Evolutionary conservation across 495 filamentous ascomycete species (phyloP), one percentile per base, ranked within the genome.

Genomic region (Penicillium cataractarum): DNA sequence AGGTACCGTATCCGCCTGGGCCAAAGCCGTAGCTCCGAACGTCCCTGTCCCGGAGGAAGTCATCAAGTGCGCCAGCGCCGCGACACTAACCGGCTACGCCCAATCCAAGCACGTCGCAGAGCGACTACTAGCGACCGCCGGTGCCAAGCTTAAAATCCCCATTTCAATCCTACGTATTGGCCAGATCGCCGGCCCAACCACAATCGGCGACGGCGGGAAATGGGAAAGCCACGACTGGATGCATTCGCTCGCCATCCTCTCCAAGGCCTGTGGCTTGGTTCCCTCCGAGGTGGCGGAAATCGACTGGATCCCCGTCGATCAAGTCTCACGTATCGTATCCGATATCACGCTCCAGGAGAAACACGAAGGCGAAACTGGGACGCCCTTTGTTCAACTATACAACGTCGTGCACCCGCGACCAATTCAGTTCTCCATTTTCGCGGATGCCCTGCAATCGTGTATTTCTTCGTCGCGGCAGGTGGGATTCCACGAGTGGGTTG

Each of bases 101-200:
- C 64, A 74, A 61, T 71, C 65, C 4, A 73, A 73, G 48, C 65
- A 70, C 24, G 61, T 73, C 44, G 65, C 71, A 22, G 83, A 84
- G 46, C 64, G 78, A 2, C 72, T 87, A 7, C 71, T 87, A 6
- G 82, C 80, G 5, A 68, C 78, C 21, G 82, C 80, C 7, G 65
- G 72, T 2, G 69, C 75, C 19, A 63, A 63, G 2, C 72, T 60
- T 7, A 70, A 74, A 17, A 74, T 87, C 3, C 74, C 77, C 6
- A 72, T 74, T 10, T 76, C 76, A 4, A 70, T 85, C 17, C 74
- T 80, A 32, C 78, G 86, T 7, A 71, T 86, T 2, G 84, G 85
- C 0, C 84, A 87, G 62, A 78, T 87, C 42, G 80, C 70, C 2
- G 84, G 86, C 0, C 79, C 85, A 0, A 65, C 63, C 0, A 57